Evolutionary conservation across 768 basidiomycete genomes (phyloP), one percentile per base, ranked within the genome.

Genomic region (Kwoniella shandongensis): DNA sequence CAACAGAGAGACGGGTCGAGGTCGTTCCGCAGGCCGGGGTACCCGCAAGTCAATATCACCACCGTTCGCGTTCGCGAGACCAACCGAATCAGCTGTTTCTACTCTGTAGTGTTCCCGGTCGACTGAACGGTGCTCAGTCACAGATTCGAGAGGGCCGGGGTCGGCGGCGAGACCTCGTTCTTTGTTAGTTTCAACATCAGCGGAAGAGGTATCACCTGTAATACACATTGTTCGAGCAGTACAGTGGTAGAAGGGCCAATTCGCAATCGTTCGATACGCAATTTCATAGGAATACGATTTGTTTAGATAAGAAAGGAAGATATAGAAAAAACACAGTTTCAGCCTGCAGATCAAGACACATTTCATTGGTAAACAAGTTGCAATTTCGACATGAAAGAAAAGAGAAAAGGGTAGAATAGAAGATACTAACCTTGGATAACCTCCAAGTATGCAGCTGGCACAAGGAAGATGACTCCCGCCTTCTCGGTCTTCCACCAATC

Each of bases 401-500:
- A 53, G 65, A 55, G 57, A 44, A 2, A 41, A 15, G 46, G 77
- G 68, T 67, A 79, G 68, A 77, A 74, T 69, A 18, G n/a, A n/a
- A n/a, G 41, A 29, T 53, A 94, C 93, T 94, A 86, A 94, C 94
- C 89, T 84, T 87, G 84, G 67, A 86, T 76, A 13, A 32, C 32
- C 78, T 94, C 88, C 74, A 99, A 76, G 76, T 98, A 98, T 18
- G 86, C 84, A 23, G 92, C 91, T 50, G 96, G 96, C 3, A 92
- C 91, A 70, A 92, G 85, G 79, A 88, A 89, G 50, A 96, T 85
- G 59, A 86, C 77, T 20, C 94, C 94, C 45, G 83, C 85, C 69
- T 83, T 83, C 79, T 97, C 93, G 36, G 87, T 88, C 80, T 93
- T 97, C 90, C 90, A 98, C 96, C 96, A 98, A 67, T 89, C 88